A percentile compares a stretch with the other conserved stretches of the same genome.
phyloP scores from a whole-genome alignment of 352 stramenopile species.

The Poterioochromonas sp. region DNA sequence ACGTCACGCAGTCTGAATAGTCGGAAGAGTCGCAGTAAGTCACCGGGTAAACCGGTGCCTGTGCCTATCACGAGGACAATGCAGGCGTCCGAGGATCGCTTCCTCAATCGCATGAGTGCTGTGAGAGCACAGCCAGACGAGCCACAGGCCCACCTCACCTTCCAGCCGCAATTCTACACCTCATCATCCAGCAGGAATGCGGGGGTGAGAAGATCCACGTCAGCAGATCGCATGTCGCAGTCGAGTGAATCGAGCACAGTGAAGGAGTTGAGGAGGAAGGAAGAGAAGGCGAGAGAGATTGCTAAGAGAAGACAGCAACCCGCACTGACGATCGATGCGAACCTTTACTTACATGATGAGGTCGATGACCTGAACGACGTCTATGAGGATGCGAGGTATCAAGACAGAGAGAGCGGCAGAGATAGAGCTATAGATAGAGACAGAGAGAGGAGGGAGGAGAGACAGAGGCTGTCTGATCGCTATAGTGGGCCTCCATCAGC shows the following conservation, averaged over 20 bases:
- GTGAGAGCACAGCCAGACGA: not conserved
- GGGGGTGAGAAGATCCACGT: not conserved
- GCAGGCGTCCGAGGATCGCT: not conserved
- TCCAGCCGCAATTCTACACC: not conserved
- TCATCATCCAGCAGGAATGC: not conserved
- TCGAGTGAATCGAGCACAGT: not conserved
- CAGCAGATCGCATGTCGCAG: not conserved
- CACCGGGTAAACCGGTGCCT: not conserved
- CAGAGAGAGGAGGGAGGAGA: too few species aligned
- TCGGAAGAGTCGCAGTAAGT: not conserved
- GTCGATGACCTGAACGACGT: too few species aligned
- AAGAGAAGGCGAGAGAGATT: too few species aligned
- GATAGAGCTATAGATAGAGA: too few species aligned
- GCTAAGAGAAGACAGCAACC: too few species aligned
- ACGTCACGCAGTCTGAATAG: not conserved
- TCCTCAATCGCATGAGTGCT: not conserved
- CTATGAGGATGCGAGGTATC: too few species aligned
- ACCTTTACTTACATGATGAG: too few species aligned
- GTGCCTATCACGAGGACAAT: not conserved
- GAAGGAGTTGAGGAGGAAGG: not conserved
- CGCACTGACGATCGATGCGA: too few species aligned
- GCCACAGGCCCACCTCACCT: not conserved
- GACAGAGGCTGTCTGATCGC: too few species aligned
- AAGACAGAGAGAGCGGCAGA: too few species aligned
- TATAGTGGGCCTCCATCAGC: too few species aligned